Base-by-base conservation (phyloP, 176 grass and related monocot species). In the Ensete ventricosum region DNA sequence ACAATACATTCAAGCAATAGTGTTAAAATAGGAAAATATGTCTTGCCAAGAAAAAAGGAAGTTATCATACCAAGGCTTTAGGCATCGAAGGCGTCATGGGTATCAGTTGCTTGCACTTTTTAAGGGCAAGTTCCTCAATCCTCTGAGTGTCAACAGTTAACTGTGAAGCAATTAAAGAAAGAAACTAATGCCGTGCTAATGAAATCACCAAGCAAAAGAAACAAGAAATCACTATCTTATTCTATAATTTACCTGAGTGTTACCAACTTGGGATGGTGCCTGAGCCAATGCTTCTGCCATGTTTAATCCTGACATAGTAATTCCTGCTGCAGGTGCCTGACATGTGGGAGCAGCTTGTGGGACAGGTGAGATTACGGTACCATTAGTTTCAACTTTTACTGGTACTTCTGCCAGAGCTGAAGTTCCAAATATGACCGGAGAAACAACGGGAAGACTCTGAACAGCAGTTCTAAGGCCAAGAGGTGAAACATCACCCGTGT, bases 281-380 rank as follows among this genome's bases (percentile, higher is more conserved):
- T 93, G 90, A 81, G 86, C 86, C 24, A 93, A 80, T 74, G 90
- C 86, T 82, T 89, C 84, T 60, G 87, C 87, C 90, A 89, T 91
- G 74, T 79, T 91, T 88, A 91, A 83, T 20, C 74, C 53, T 57
- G 60, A 69, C 9, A 67, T 80, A 6, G 76, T 75, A 58, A 71
- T 84, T 13, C 57, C 11, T 29, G 57, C 80, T 27, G 76, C n/a
- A 62, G 62, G 64, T 29, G 53, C 80, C 20, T 78, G 65, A 16
- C 77, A n/a, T 24, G 43, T 62, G 52, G n/a, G 52, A 50, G 1
- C 29, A 68, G 10, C 11, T 55, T 48, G 53, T 50, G 53, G 14
- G 11, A 76, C 78, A 58, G 83, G 76, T 55, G 84, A 65, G 26
- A 76, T 25, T 66, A 60, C 52, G 50, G 51, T 9, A 65, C 67